Conservation (phyloP, 2,329 filamentous ascomycete species). For the Xylariales sp. region DNA sequence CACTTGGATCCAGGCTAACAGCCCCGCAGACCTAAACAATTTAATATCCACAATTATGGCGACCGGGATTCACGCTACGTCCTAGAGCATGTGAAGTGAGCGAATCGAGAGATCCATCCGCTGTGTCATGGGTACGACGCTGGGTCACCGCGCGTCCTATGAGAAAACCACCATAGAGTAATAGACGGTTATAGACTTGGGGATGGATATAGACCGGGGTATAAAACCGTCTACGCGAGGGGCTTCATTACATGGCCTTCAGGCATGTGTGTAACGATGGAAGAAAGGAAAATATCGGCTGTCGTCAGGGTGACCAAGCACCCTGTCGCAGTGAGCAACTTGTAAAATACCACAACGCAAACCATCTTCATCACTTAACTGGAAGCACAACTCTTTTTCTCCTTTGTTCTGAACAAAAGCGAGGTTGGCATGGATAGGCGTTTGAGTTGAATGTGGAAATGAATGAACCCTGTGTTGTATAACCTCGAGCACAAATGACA, state of each 20-base stretch:
- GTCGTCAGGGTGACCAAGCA: slow-evolving; percentile 16
- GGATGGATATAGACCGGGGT: slow-evolving; percentile 41
- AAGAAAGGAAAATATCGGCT: slow-evolving; percentile 42
- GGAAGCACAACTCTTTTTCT: slow-evolving; percentile 30
- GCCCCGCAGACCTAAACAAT: slow-evolving; percentile 49
- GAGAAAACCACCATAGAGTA: slow-evolving; percentile 52
- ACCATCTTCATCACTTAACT: slow-evolving; percentile 31
- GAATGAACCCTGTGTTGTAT: slow-evolving; percentile 19
- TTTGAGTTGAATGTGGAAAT: slow-evolving; percentile 20
- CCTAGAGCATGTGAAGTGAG: slow-evolving; percentile 46
- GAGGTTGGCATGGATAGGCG: slow-evolving; percentile 28
- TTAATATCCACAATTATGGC: slow-evolving; percentile 48
- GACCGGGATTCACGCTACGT: slow-evolving; percentile 47
- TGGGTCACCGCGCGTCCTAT: slow-evolving; percentile 46
- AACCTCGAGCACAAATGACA: slow-evolving; percentile 3
- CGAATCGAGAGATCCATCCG: slow-evolving; percentile 42
- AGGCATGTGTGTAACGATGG: slow-evolving; percentile 51
- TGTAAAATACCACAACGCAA: slow-evolving; percentile 39
- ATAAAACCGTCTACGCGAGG: slow-evolving; percentile 39
- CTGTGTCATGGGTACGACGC: slow-evolving; percentile 39
- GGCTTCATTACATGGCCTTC: slow-evolving; percentile 50
- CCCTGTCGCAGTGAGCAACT: slow-evolving; percentile 25
- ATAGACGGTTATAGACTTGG: slow-evolving; percentile 51
- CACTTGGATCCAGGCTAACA: slow-evolving; percentile 31
- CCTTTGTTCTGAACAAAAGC: slow-evolving; percentile 31